A percentile compares a stretch with the other conserved stretches of the same genome.
Evolutionary conservation across 345 rosid genomes (phyloP).

Genomic region (Eucalyptus urophylla): DNA sequence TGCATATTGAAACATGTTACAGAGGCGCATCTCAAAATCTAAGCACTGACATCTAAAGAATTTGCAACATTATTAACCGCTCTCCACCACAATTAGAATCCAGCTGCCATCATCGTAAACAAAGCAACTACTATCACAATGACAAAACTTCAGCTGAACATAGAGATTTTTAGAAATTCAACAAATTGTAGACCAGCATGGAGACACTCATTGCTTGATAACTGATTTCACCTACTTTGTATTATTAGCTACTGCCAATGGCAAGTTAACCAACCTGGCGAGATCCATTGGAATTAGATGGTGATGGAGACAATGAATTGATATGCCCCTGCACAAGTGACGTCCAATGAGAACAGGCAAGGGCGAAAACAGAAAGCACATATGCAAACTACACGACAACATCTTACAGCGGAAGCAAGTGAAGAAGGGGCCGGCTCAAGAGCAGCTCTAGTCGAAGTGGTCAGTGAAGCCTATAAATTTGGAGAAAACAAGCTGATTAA

Average conservation of each 20-base stretch:
- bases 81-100: not conserved
- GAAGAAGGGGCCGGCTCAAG: not conserved
- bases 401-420: not conserved
- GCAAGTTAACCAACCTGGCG: conserved; percentile 27
- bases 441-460: not conserved
- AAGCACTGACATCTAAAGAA: not conserved
- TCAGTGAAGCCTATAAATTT: not conserved
- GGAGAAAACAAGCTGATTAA: not conserved
- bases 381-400: not conserved
- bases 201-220: not conserved
- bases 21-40: not conserved
- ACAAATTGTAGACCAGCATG: not conserved
- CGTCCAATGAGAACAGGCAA: not conserved
- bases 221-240: not conserved
- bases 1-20: not conserved
- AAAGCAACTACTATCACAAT: not conserved
- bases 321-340: not conserved
- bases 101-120: not conserved
- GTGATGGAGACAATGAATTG: conserved; percentile 12
- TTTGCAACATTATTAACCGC: not conserved
- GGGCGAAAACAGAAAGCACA: not conserved
- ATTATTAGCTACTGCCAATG: not conserved
- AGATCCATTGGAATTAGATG: conserved; percentile 24
- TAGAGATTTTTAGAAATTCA: not conserved
- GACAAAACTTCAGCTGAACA: not conserved